These are phyloP conservation scores for Discostella stelligeroides DNA, from an alignment of 108 stramenopile species.

Conservation along the genomic window DNA sequence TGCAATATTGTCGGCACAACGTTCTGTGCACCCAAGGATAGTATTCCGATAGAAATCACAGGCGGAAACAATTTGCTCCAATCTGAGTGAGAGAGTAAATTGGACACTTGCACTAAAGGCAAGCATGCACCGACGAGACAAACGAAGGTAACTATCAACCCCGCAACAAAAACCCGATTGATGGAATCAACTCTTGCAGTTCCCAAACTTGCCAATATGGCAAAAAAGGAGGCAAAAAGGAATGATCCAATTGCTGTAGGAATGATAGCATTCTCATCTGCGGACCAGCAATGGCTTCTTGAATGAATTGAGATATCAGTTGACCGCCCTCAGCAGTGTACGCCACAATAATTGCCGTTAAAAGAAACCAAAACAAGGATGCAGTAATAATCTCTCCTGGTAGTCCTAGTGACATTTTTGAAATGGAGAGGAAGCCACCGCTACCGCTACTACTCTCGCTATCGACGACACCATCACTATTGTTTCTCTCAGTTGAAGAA, in stretches of 20 bases:
- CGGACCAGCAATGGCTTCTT: conserved; percentile 24
- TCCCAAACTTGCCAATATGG: conserved; percentile 27
- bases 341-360: conserved; percentile 47
- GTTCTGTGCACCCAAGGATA: conserved; percentile 56
- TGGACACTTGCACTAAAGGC: conserved; percentile 27
- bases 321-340: conserved; percentile 49
- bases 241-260: conserved; percentile 33
- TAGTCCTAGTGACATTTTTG: conserved; percentile 35
- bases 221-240: conserved; percentile 39
- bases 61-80: conserved; percentile 44
- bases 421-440: conserved; percentile 40
- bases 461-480: conserved; percentile 1
- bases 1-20: conserved; percentile 51
- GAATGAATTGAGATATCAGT: conserved; percentile 27
- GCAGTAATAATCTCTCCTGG: conserved; percentile 46
- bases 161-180: conserved; percentile 47
- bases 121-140: conserved; percentile 26
- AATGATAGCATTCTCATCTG: not conserved
- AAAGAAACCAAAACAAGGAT: conserved; percentile 52
- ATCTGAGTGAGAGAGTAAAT: conserved; percentile 22
- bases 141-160: conserved; percentile 39
- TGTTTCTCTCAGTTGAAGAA: not conserved
- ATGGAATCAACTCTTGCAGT: conserved; percentile 39
- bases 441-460: too few species aligned
- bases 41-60: conserved; percentile 52